Base-by-base conservation (phyloP, 108 stramenopile species). In the Pseudonitzschia delicatissima region DNA sequence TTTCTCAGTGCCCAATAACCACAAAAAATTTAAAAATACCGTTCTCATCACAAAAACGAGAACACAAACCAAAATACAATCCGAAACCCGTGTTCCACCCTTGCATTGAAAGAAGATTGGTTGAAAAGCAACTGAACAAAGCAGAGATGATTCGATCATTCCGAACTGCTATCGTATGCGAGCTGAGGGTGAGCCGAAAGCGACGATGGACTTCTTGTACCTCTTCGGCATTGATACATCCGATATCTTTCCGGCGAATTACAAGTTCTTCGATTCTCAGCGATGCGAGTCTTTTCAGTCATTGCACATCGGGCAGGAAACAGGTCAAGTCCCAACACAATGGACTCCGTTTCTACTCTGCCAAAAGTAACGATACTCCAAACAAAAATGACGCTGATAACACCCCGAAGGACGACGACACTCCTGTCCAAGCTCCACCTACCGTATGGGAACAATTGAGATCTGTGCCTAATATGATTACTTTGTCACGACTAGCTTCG, bases 401-500 rank as follows among this genome's bases (percentile, higher is more conserved):
- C 36, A 36, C 25, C 11, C 27, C 34, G 40, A 42, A 42, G 27
- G 51, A 53, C n/a, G 6, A 31, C 29, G 25, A 55, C 31, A 11
- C 29, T 28, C 12, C 32, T 7, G 8, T 17, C 3, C 53, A 9
- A 5, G 18, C n/a, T 13, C 53, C 21, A n/a, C 53, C n/a, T 20
- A 34, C 70, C 18, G 34, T 76, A 17, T 64, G 74, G 62, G 29
- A 69, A 59, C 65, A 93, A 77, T 49, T 87, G 31, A 68, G 77
- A 64, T 85, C 87, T 18, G 67, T 81, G 23, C 89, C 92, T 40
- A 94, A 94, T 62, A 50, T 87, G 49, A 77, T 94, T 42, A 89
- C 89, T 6, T 39, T 86, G 13, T 65, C 87, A 34, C 86, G 92
- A 4, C 87, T 94, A 18, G 61, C 73, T 7, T 83, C 78, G 12